Conservation (phyloP, 176 grass and related monocot species). For the Aegilops longissima region DNA sequence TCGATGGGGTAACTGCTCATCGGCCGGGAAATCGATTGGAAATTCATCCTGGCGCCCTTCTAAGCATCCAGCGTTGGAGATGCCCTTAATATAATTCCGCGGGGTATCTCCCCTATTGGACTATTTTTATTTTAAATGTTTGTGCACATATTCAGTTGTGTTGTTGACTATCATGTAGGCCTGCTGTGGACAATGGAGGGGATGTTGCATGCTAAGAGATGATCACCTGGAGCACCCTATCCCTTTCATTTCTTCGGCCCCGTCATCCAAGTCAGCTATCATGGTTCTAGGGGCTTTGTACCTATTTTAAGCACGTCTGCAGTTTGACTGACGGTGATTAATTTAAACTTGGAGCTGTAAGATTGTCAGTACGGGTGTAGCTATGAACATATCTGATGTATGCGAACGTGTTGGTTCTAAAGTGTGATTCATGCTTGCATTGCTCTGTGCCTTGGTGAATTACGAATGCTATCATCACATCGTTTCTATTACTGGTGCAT, state of each 20-base stretch:
- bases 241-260: not conserved
- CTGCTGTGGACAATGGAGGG: not conserved
- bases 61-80: too few relatives aligned
- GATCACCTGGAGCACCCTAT: not conserved
- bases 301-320: slow-evolving; percentile 6
- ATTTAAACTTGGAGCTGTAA: not conserved
- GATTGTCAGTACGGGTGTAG: not conserved
- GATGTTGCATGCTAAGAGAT: not conserved
- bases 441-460: not conserved
- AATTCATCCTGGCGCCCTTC: too few relatives aligned
- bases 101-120: too few relatives aligned
- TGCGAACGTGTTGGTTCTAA: not conserved
- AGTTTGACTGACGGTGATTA: not conserved
- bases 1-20: too few relatives aligned
- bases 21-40: too few relatives aligned
- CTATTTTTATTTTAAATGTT: too few relatives aligned
- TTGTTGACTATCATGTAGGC: not conserved
- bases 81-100: too few relatives aligned
- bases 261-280: not conserved
- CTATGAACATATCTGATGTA: not conserved
- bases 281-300: not conserved
- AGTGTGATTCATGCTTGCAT: not conserved
- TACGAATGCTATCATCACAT: too few relatives aligned
- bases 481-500: too few relatives aligned
- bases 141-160: not conserved